Conservation (phyloP, 2,329 filamentous ascomycete species). For the Blastomyces gilchristii region DNA sequence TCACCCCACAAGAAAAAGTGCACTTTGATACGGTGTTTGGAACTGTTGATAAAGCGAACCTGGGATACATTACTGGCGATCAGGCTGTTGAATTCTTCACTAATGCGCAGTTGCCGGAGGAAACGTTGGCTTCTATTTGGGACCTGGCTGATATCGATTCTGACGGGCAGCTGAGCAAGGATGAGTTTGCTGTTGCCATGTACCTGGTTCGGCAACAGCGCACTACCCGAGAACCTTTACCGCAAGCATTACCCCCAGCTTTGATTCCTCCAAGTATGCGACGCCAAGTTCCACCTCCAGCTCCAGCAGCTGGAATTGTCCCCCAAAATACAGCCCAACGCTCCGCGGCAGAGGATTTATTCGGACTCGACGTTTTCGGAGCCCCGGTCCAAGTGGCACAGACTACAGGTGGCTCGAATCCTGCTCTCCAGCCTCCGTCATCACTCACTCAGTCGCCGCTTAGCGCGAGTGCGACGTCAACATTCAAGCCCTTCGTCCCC, state of each 20-base stretch:
- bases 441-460: conserved; percentile 35
- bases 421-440: conserved; percentile 46
- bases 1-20: conserved; percentile 71
- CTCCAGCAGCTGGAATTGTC: conserved; percentile 24
- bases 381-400: conserved; percentile 48
- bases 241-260: conserved; percentile 65
- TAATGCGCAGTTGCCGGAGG: conserved; percentile 80
- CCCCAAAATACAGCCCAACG: conserved; percentile 44
- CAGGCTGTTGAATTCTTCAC: conserved; percentile 91
- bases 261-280: conserved; percentile 82
- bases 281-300: conserved; percentile 32
- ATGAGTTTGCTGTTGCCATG: conserved; percentile 97
- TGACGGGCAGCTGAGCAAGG: conserved; percentile 69
- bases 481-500: conserved; percentile 84
- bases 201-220: conserved; percentile 88
- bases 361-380: conserved; percentile 69
- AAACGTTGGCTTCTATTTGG: conserved; percentile 88
- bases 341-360: conserved; percentile 85
- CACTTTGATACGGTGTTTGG: conserved; percentile 81
- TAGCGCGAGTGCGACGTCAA: conserved; percentile 31
- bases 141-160: conserved; percentile 91
- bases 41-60: conserved; percentile 67
- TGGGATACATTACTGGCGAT: conserved; percentile 81
- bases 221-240: conserved; percentile 60
- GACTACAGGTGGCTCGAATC: conserved; percentile 61